Evolutionary conservation across 1,139 yeast species (phyloP).

Genomic region (Torulaspora globosa): DNA sequence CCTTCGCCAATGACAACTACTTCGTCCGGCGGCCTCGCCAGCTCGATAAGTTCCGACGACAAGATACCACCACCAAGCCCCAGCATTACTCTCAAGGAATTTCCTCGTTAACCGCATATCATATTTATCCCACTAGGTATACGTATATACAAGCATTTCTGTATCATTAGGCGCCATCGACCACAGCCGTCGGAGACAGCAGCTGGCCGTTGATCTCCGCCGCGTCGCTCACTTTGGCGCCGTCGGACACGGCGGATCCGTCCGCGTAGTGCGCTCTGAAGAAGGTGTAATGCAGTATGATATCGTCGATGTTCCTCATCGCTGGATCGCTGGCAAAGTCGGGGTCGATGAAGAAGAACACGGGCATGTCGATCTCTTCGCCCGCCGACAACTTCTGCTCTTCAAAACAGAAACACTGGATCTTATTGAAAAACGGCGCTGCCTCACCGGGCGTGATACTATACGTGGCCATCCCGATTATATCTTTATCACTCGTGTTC

Average conservation of each 20-base stretch:
- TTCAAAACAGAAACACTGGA: constrained; percentile 97
- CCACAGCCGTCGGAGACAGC: constrained; percentile 17
- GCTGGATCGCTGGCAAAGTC: constrained; percentile 93
- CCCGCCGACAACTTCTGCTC: constrained; percentile 93
- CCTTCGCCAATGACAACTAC: neutral
- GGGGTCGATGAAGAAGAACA: constrained; percentile 96
- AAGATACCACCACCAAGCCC: constrained; percentile 15
- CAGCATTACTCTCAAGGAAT: constrained; percentile 25
- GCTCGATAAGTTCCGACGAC: neutral
- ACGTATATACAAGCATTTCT: constrained; percentile 7
- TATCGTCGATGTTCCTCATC: constrained; percentile 86
- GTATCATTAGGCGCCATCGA: neutral
- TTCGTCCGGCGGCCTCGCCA: neutral
- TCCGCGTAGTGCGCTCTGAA: constrained; percentile 52
- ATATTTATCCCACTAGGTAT: constrained; percentile 1
- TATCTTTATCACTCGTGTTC: constrained; percentile 79
- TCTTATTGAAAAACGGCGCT: constrained; percentile 92
- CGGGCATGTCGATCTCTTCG: constrained; percentile 99
- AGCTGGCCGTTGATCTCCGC: constrained; percentile 20
- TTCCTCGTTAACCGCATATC: constrained; percentile 12
- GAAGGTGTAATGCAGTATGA: constrained; percentile 88
- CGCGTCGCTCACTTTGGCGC: constrained; percentile 14
- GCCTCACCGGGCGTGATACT: constrained; percentile 95
- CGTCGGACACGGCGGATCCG: constrained; percentile 30
- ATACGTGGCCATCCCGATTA: constrained; percentile 97